phyloP scores from a whole-genome alignment of 345 rosid species.

The Pelargonium nanum region DNA sequence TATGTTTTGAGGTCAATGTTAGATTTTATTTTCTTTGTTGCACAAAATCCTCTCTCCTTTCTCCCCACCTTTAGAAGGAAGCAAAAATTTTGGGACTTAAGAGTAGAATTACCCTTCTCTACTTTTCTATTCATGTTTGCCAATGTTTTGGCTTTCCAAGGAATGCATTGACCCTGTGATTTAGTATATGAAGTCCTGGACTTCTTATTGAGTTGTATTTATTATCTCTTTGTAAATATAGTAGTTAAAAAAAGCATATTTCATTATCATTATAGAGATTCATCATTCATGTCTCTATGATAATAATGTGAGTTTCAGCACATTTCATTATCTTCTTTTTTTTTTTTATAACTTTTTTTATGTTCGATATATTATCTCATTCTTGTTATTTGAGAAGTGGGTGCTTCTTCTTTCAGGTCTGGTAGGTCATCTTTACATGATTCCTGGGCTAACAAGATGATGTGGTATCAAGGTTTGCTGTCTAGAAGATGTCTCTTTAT shows the following conservation, averaged over 20 bases:
- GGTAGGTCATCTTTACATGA: slow-evolving; percentile 67
- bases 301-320: not conserved
- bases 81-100: too few species aligned
- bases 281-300: not conserved
- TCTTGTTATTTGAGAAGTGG: not conserved
- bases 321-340: not conserved
- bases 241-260: not conserved
- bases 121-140: too few species aligned
- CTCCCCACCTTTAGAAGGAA: too few species aligned
- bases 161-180: not conserved
- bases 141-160: too few species aligned
- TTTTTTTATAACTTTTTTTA: not conserved
- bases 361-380: not conserved
- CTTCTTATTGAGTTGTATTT: too few species aligned
- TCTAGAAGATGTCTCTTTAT: slow-evolving; percentile 2
- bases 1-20: too few species aligned
- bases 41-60: too few species aligned
- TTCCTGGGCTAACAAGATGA: slow-evolving; percentile 64
- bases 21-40: too few species aligned
- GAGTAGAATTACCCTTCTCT: too few species aligned
- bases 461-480: slow-evolving; percentile 76
- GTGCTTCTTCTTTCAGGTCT: slow-evolving; percentile 40
- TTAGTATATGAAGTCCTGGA: too few species aligned
- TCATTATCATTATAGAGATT: not conserved
- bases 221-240: not conserved